phyloP scores from a whole-genome alignment of 2,329 filamentous ascomycete genomes.

The Hansfordia pulvinata region DNA sequence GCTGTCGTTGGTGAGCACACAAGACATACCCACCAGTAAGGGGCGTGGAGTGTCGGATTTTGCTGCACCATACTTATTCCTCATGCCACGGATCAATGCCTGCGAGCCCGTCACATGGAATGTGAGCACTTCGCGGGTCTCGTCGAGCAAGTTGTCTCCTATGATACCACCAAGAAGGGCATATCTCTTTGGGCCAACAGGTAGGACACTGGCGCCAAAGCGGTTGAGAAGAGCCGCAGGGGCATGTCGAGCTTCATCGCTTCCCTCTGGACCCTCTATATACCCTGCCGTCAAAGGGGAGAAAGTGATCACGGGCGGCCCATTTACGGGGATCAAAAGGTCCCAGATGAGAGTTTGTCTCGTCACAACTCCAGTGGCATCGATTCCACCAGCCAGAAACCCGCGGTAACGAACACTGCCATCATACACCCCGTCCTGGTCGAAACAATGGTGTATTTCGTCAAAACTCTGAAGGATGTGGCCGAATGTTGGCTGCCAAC shows the following conservation, averaged over 20 bases:
- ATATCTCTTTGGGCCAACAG: conserved; percentile 11
- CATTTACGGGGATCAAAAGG: conserved; percentile 16
- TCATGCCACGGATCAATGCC: no score
- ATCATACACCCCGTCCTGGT: conserved; percentile 4
- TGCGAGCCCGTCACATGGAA: no score
- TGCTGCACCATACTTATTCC: no score
- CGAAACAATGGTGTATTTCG: conserved; percentile 9
- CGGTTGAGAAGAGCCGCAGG: conserved; percentile 13
- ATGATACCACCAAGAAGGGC: conserved; percentile 30
- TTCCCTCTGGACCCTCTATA: not conserved
- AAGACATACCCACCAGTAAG: conserved; percentile 57
- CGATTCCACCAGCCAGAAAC: conserved; percentile 60
- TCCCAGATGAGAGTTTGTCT: conserved; percentile 54
- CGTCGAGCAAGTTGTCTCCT: conserved; percentile 25
- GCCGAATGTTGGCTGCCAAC: conserved; percentile 27
- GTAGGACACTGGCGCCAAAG: conserved; percentile 27
- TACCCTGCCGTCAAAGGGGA: conserved; percentile 4
- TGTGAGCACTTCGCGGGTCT: no score
- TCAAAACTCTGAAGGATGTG: conserved; percentile 20
- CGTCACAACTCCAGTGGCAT: conserved; percentile 46
- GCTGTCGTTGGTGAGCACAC: conserved; percentile 28
- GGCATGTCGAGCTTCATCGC: no score
- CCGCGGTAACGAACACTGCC: conserved; percentile 32
- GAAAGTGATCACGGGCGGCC: conserved; percentile 17
- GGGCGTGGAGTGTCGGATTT: conserved; percentile 38